Percentiles rank a stretch among this genome's conserved stretches.
Conservation (phyloP, 106 monocot species). For the Xerophyta viscosa region DNA sequence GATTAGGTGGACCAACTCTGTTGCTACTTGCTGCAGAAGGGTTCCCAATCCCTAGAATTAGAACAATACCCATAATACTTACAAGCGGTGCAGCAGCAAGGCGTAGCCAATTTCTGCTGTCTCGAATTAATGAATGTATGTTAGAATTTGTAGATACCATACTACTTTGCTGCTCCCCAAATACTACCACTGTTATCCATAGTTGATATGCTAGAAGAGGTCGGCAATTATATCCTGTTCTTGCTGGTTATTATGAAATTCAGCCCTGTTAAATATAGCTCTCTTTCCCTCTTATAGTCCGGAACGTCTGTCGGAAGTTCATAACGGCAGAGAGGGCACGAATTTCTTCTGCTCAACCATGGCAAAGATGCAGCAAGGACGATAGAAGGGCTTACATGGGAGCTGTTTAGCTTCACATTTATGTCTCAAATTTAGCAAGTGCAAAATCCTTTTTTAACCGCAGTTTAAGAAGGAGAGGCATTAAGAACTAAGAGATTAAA, state of each 20-base stretch:
- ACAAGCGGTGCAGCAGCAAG: constrained; percentile 69
- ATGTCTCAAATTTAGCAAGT: too few relatives aligned
- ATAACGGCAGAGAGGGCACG: constrained; percentile 83
- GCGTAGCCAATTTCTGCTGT: constrained; percentile 45
- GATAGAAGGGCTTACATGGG: constrained; percentile 75
- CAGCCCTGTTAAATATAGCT: constrained; percentile 1
- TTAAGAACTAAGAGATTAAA: too few relatives aligned
- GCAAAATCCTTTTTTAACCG: too few relatives aligned
- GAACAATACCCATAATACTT: constrained; percentile 57
- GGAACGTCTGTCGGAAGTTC: constrained; percentile 79
- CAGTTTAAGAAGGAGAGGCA: too few relatives aligned
- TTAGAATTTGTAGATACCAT: constrained; percentile 4
- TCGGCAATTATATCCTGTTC: constrained; percentile 23
- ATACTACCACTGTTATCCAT: constrained; percentile 22
- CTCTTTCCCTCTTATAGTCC: constrained; percentile 59
- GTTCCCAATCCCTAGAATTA: constrained; percentile 58
- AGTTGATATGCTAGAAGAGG: constrained; percentile 10
- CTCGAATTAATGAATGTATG: constrained; percentile 10
- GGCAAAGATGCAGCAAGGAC: constrained; percentile 67
- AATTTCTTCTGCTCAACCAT: constrained; percentile 68
- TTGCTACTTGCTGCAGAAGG: constrained; percentile 12
- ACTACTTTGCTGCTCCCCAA: constrained; percentile 15
- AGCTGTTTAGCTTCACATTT: constrained; percentile 47
- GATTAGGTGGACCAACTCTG: background rate
- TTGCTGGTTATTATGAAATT: constrained; percentile 6